phyloP scores from a whole-genome alignment of 1,139 yeast genomes.

The Kazachstania sp. region DNA sequence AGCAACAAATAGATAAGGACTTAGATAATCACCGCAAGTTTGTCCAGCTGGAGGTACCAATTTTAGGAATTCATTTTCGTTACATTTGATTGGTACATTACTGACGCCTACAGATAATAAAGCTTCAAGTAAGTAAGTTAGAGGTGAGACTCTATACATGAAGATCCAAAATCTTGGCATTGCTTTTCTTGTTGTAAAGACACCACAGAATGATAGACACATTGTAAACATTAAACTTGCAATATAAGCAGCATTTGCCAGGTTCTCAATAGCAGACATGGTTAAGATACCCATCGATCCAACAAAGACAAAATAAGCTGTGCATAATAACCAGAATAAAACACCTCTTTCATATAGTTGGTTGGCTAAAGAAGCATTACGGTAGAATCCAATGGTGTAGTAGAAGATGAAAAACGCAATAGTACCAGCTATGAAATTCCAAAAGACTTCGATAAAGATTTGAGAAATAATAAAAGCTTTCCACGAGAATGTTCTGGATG shows the following conservation, averaged over 20 bases:
- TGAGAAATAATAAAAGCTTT: constrained; percentile 47
- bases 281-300: constrained; percentile 44
- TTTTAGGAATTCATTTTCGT: constrained; percentile 37
- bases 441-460: constrained; percentile 62
- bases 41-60: constrained; percentile 39
- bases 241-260: constrained; percentile 62
- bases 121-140: constrained; percentile 47
- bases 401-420: constrained; percentile 64
- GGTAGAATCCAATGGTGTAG: constrained; percentile 64
- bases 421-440: constrained; percentile 56
- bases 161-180: constrained; percentile 52
- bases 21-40: constrained; percentile 47
- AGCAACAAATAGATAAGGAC: constrained; percentile 35
- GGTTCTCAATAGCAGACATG: constrained; percentile 35
- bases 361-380: constrained; percentile 49
- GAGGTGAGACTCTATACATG: constrained; percentile 54
- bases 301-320: constrained; percentile 47
- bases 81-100: constrained; percentile 39
- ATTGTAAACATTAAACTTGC: constrained; percentile 54
- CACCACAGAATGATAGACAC: constrained; percentile 73
- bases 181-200: constrained; percentile 47
- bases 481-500: constrained; percentile 60
- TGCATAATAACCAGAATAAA: constrained; percentile 47
- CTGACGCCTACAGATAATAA: constrained; percentile 46
- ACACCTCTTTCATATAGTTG: constrained; percentile 50